These are phyloP conservation scores for Ilyonectria sp. DNA, from an alignment of 2,329 filamentous ascomycete genomes.

Conservation along the genomic window DNA sequence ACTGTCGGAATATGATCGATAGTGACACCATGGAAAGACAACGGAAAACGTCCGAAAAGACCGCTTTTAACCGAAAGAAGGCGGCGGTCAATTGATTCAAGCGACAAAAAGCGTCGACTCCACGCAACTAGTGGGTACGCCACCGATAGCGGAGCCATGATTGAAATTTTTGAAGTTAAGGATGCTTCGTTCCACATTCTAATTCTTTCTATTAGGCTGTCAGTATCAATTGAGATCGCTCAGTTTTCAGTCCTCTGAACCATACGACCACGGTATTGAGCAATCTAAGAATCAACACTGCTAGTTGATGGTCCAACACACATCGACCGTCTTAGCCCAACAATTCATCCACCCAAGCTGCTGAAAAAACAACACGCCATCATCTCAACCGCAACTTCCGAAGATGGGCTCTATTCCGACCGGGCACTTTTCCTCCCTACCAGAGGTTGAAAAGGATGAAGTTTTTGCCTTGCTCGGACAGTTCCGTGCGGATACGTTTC, in stretches of 20 bases:
- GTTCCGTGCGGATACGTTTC: constrained; percentile 35
- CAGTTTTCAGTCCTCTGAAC: background rate
- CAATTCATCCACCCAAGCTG: no score
- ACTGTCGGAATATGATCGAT: no score
- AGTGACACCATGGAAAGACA: no score
- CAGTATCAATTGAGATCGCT: background rate
- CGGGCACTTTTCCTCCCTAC: constrained; percentile 23
- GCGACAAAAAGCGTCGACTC: background rate
- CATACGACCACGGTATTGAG: background rate
- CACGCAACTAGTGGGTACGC: background rate
- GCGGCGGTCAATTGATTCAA: background rate
- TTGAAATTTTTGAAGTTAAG: constrained; percentile 15
- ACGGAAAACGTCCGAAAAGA: background rate
- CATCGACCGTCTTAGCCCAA: background rate
- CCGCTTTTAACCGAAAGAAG: background rate
- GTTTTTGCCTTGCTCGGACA: constrained; percentile 26
- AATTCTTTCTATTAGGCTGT: background rate
- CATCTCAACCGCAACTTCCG: background rate
- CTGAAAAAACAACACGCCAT: background rate
- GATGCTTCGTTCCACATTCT: background rate
- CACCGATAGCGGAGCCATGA: constrained; percentile 16
- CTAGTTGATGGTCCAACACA: background rate
- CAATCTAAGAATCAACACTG: background rate
- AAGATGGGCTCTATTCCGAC: constrained; percentile 20
- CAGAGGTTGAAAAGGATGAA: constrained; percentile 28